A percentile compares a stretch with the other conserved stretches of the same genome.
These are phyloP conservation scores for Mrakiaceae sp. DNA, from an alignment of 1,284 basidiomycete species.

Conservation along the genomic window DNA sequence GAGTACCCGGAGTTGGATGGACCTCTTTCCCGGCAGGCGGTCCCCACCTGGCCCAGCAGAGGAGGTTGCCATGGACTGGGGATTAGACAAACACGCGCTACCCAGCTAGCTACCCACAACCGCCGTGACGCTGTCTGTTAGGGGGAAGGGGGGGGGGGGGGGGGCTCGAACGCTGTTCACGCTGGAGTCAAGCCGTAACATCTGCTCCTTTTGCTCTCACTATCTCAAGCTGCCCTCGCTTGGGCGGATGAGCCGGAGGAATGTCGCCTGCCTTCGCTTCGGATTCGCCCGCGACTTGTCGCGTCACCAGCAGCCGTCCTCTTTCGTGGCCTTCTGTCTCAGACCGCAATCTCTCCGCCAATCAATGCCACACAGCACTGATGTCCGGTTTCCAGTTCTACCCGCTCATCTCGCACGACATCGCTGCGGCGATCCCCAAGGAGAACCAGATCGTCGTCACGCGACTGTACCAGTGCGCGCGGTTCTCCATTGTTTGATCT, in stretches of 20 bases:
- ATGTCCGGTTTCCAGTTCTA: constrained; percentile 40
- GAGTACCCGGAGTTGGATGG: not conserved
- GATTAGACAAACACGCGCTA: not conserved
- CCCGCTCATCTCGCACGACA: constrained; percentile 87
- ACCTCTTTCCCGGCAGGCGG: not conserved
- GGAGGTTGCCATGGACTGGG: not conserved
- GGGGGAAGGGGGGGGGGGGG: not conserved
- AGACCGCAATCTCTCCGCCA: no score
- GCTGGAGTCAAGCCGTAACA: no score
- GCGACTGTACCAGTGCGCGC: constrained; percentile 48
- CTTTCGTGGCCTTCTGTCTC: no score
- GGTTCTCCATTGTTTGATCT: no score
- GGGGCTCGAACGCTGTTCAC: no score
- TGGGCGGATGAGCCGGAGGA: not conserved
- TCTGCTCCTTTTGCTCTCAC: no score
- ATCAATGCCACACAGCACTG: constrained; percentile 34
- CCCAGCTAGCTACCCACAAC: not conserved
- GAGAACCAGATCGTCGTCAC: constrained; percentile 66
- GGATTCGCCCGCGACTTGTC: not conserved
- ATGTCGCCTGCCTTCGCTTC: not conserved
- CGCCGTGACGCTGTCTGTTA: not conserved
- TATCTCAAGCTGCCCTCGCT: no score
- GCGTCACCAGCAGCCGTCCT: not conserved
- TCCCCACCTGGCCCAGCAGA: no score
- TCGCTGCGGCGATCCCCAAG: constrained; percentile 76